phyloP scores from a whole-genome alignment of 768 basidiomycete species.

The Tephrocybe sp. region DNA sequence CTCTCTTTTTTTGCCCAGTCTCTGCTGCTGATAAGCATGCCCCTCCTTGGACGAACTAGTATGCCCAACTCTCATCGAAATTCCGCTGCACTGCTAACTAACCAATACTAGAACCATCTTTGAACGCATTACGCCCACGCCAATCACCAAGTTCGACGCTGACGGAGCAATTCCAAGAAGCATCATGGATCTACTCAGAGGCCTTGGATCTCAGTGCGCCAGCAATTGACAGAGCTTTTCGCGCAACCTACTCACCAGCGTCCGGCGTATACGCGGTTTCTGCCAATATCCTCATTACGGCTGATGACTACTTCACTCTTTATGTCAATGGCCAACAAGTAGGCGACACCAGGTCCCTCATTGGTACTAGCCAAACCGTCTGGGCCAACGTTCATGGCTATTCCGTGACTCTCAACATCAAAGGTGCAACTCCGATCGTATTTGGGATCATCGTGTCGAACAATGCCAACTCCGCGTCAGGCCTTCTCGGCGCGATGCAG shows the following conservation, averaged over 20 bases:
- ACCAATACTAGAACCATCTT: background rate
- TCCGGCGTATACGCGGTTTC: constrained; percentile 2
- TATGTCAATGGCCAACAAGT: constrained; percentile 8
- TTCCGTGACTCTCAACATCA: constrained; percentile 2
- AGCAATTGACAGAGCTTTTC: constrained; percentile 4
- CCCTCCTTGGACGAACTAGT: background rate
- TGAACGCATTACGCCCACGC: background rate
- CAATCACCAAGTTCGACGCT: background rate
- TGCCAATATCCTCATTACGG: constrained; percentile 6
- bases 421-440: background rate
- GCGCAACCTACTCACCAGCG: constrained; percentile 2
- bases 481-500: constrained; percentile 4
- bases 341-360: constrained; percentile 4
- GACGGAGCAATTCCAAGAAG: background rate
- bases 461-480: background rate
- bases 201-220: background rate
- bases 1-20: background rate
- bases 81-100: background rate
- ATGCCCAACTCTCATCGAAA: background rate
- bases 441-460: constrained; percentile 6
- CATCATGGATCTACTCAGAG: constrained; percentile 11
- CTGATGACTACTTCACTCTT: constrained; percentile 10
- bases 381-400: constrained; percentile 6
- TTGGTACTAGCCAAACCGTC: background rate
- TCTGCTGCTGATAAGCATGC: background rate